Base-by-base conservation (phyloP, 1,139 yeast genomes). In the Fermentozyma sake region DNA sequence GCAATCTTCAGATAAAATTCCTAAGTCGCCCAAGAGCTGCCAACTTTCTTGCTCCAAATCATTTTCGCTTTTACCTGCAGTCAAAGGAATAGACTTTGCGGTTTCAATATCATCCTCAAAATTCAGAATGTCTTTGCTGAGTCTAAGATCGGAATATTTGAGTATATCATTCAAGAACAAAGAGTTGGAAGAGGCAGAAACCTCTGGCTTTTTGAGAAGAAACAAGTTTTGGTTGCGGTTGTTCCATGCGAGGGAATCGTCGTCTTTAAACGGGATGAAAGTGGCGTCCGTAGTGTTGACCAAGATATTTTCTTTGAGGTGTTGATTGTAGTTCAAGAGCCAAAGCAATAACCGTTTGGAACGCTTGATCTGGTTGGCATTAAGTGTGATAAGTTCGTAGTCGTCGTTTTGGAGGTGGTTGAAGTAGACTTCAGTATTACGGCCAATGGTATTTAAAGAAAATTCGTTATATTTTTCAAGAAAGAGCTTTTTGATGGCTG, bases 271-370 rank as follows among this genome's bases (percentile, higher is more conserved):
- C 1, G 68, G 66, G 3, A 57, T 26, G 13, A 49, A 44, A 5
- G 39, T 25, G 3, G 33, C 22, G 2, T 26, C 24, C 1, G 37
- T 12, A 5, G 27, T 30, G 2, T 61, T 55, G 4, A 58, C 23
- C 7, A 43, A 27, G 15, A 61, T 27, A 14, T 26, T 24, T 22
- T 49, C 48, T 12, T 39, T 39, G 11, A 45, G 29, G 35, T 61
- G 70, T 17, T 50, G 41, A 30, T 62, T 62, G 33, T 52, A 51
- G 36, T 61, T 53, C 28, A 67, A 44, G 14, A 48, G 38, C 72
- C 72, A 66, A 28, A 62, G 35, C 12, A 68, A 37, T 11, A 66
- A 48, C 24, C 73, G 39, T 34, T 61, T 62, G 9, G 64, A 64
- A 12, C 61, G 43, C 28, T 51, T 47, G 14, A 58, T 46, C 33